A percentile compares a stretch with the other conserved stretches of the same genome.
These are phyloP conservation scores for Erodium moschatum DNA, from an alignment of 441 rosid species.

Conservation along the genomic window DNA sequence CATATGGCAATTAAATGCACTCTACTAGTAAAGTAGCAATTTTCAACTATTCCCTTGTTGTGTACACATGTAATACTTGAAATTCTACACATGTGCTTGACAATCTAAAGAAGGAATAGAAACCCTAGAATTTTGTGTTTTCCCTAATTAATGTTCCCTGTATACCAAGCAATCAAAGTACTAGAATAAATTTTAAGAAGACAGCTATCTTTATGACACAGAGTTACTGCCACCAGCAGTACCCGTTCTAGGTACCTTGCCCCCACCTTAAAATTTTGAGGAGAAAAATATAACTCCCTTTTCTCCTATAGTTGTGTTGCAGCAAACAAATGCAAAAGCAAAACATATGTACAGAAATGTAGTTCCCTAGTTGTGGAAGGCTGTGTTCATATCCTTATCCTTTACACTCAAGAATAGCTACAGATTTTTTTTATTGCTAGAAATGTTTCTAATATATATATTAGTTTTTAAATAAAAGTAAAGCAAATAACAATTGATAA, in stretches of 20 bases:
- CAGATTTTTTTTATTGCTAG: neutral
- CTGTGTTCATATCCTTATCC: conserved; percentile 2
- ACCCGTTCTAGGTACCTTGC: neutral
- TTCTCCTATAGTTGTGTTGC: neutral
- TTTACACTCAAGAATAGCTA: conserved; percentile 3
- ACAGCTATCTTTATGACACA: neutral
- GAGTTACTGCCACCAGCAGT: neutral
- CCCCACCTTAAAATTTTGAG: neutral
- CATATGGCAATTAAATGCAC: conserved; percentile 1
- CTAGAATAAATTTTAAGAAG: neutral
- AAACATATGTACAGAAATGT: neutral
- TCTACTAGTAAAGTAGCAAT: neutral
- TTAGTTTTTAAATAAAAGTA: neutral
- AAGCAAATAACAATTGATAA: neutral
- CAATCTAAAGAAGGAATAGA: neutral
- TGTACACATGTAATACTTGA: conserved; percentile 5
- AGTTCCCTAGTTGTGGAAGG: conserved; percentile 1
- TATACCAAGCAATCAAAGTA: conserved; percentile 6
- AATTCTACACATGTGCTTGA: conserved; percentile 8
- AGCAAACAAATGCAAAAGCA: neutral
- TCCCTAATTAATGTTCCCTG: conserved; percentile 9
- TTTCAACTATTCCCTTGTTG: neutral
- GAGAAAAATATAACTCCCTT: neutral
- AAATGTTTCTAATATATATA: too few species aligned
- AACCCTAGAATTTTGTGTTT: conserved; percentile 1